Percentiles rank a stretch among this genome's conserved stretches.
These are phyloP conservation scores for Hyphopichia khmerensis DNA, from an alignment of 1,139 yeast species.

Conservation along the genomic window DNA sequence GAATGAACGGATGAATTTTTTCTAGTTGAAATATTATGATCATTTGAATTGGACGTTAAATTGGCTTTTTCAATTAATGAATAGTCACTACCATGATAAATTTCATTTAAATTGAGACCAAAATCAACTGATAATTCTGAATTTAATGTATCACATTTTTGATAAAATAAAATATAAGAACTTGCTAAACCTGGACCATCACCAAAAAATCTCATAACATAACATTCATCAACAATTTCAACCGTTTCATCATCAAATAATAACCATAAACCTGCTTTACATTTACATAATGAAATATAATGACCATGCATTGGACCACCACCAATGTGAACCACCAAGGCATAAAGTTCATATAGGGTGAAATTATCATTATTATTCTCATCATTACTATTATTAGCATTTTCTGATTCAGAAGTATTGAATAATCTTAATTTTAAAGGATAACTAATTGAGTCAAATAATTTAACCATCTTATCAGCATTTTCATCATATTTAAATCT, in stretches of 20 bases:
- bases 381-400: conserved; percentile 19
- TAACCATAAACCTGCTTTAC: conserved; percentile 81
- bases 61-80: conserved; percentile 11
- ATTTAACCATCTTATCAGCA: conserved; percentile 76
- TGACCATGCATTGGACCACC: conserved; percentile 99
- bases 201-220: conserved; percentile 85
- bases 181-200: conserved; percentile 87
- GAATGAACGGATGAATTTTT: conserved; percentile 3
- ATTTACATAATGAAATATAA: conserved; percentile 83
- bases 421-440: conserved; percentile 73
- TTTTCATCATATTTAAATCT: conserved; percentile 89
- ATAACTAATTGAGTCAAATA: conserved; percentile 82
- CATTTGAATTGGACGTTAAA: conserved; percentile 2
- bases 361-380: conserved; percentile 27
- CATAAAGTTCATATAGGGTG: conserved; percentile 73
- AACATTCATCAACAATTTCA: conserved; percentile 80
- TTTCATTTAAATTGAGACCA: conserved; percentile 34
- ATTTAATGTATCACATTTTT: conserved; percentile 22
- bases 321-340: conserved; percentile 91
- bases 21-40: conserved; percentile 1
- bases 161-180: conserved; percentile 84
- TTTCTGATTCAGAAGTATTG: conserved; percentile 57
- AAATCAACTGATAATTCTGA: conserved; percentile 28
- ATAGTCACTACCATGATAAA: conserved; percentile 35
- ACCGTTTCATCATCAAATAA: conserved; percentile 94